These are phyloP conservation scores for Dipodascus albidus DNA, from an alignment of 805 yeast genomes.

Conservation along the genomic window DNA sequence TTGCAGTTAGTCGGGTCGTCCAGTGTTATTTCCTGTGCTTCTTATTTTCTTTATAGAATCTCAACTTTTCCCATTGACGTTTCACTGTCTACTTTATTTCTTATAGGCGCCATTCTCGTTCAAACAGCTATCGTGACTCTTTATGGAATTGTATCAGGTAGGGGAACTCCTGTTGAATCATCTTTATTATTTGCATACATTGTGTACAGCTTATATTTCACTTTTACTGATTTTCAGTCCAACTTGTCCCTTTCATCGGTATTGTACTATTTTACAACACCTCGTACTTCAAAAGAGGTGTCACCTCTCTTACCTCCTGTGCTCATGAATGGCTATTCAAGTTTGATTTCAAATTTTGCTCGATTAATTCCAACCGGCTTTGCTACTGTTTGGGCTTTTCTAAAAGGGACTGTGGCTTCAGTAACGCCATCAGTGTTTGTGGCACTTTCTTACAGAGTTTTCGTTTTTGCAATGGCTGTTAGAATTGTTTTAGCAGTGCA, in stretches of 20 bases:
- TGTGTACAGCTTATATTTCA: conserved; percentile 84
- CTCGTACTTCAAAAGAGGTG: no score
- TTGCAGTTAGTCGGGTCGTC: conserved; percentile 63
- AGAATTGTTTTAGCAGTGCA: conserved; percentile 76
- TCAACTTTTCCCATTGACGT: conserved; percentile 61
- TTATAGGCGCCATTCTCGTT: conserved; percentile 78
- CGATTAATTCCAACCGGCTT: conserved; percentile 30
- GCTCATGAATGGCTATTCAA: conserved; percentile 27
- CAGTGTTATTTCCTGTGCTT: conserved; percentile 58
- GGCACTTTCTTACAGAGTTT: conserved; percentile 73
- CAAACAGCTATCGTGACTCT: conserved; percentile 61
- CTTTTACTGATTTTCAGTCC: conserved; percentile 72
- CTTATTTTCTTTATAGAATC: conserved; percentile 72
- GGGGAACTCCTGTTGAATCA: conserved; percentile 82
- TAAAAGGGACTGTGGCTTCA: conserved; percentile 42
- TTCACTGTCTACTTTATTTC: conserved; percentile 62
- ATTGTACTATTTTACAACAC: not conserved
- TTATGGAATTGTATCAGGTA: conserved; percentile 72
- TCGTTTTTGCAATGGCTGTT: conserved; percentile 85
- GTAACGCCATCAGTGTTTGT: conserved; percentile 72
- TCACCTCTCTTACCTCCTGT: conserved; percentile 25
- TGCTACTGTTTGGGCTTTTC: conserved; percentile 30
- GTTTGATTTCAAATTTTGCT: conserved; percentile 27
- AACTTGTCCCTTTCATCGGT: conserved; percentile 2
- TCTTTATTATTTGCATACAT: conserved; percentile 81